Evolutionary conservation across 495 filamentous ascomycete genomes (phyloP).

Genomic region (Podospora pseudocomata): DNA sequence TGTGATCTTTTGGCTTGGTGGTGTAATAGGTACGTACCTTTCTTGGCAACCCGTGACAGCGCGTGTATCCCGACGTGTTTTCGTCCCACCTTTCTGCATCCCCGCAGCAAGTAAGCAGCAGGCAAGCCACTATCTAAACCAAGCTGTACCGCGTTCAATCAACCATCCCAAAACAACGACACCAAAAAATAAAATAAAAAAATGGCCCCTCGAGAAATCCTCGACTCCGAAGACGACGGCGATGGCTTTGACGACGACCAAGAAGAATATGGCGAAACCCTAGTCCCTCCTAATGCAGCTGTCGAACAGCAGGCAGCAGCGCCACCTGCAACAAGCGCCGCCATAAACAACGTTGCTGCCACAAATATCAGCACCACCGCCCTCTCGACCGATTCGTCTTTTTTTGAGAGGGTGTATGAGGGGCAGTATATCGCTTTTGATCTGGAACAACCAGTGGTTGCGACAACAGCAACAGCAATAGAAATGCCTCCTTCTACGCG

Average conservation of each 20-base stretch:
- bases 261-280: not conserved
- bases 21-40: not conserved
- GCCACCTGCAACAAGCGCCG: slow-evolving; percentile 1
- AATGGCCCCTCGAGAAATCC: slow-evolving; percentile 29
- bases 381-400: slow-evolving; percentile 29
- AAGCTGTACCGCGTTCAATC: not conserved
- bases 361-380: slow-evolving; percentile 20
- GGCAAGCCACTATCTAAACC: not conserved
- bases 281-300: not conserved
- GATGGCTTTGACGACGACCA: slow-evolving; percentile 20
- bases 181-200: not conserved
- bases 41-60: slow-evolving; percentile 12
- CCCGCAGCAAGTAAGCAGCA: not conserved
- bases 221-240: slow-evolving; percentile 34
- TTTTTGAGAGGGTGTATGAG: slow-evolving; percentile 30
- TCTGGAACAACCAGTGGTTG: not conserved
- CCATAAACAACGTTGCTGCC: no score
- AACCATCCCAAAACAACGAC: not conserved
- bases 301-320: slow-evolving; percentile 9
- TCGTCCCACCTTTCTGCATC: not conserved
- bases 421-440: slow-evolving; percentile 19
- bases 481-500: not conserved
- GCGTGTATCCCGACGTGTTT: slow-evolving; percentile 12
- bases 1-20: not conserved
- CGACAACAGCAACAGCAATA: not conserved